These are phyloP conservation scores for Cicer bijugum DNA, from an alignment of 306 rosid genomes.

Conservation along the genomic window DNA sequence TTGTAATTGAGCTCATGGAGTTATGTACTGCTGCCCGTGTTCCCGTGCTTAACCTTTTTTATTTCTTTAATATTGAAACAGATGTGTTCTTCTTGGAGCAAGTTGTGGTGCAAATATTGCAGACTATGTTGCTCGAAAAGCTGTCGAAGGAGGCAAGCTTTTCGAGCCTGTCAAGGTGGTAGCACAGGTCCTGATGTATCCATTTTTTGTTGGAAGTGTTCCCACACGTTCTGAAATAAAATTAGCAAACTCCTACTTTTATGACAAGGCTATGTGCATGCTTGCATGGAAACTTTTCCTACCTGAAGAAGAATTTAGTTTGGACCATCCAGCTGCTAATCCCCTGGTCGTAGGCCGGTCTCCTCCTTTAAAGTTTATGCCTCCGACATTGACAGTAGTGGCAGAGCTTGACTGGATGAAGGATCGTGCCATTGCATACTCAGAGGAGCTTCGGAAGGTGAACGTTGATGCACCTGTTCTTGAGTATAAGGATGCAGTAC, in stretches of 20 bases:
- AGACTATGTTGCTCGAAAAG: slow-evolving; percentile 85
- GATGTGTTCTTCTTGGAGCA: slow-evolving; percentile 93
- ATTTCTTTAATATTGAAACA: slow-evolving; percentile 49
- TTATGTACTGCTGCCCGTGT: background rate
- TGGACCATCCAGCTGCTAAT: slow-evolving; percentile 93
- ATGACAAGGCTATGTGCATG: slow-evolving; percentile 89
- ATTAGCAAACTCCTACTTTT: slow-evolving; percentile 90
- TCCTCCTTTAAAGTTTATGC: slow-evolving; percentile 89
- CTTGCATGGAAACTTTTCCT: slow-evolving; percentile 93
- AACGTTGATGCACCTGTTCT: slow-evolving; percentile 87
- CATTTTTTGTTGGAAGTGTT: slow-evolving; percentile 81
- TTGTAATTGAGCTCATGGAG: slow-evolving; percentile 18
- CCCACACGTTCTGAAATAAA: slow-evolving; percentile 92
- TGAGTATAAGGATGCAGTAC: slow-evolving; percentile 93
- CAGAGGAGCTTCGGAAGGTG: slow-evolving; percentile 94
- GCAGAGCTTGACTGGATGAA: slow-evolving; percentile 99
- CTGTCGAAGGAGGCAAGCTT: slow-evolving; percentile 81
- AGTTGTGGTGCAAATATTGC: slow-evolving; percentile 98
- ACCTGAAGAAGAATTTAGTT: slow-evolving; percentile 81
- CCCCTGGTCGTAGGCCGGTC: slow-evolving; percentile 74
- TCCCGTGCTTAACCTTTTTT: slow-evolving; percentile 41
- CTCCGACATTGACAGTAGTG: slow-evolving; percentile 95
- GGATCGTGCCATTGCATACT: slow-evolving; percentile 96
- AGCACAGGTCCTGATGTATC: slow-evolving; percentile 86
- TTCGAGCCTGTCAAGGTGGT: slow-evolving; percentile 91